phyloP scores from a whole-genome alignment of 2,329 filamentous ascomycete species.

The Pestalotiopsis sp. region DNA sequence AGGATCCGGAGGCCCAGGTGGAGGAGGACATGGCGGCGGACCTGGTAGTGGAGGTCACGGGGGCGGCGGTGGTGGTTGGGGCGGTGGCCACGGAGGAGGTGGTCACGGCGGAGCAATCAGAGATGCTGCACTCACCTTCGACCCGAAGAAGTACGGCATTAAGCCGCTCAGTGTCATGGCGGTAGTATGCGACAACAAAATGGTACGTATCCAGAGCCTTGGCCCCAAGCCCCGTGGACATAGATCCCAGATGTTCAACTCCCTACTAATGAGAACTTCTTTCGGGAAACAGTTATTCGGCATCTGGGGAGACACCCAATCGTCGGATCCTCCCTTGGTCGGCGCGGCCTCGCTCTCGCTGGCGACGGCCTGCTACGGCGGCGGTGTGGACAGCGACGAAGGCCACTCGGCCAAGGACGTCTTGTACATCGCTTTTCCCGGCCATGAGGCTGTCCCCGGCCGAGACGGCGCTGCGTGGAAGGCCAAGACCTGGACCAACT shows the following conservation, averaged over 20 bases:
- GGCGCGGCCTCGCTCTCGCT: not conserved
- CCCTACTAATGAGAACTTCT: not conserved
- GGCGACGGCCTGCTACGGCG: not conserved
- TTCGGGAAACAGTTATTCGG: not conserved
- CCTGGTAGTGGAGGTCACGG: not conserved
- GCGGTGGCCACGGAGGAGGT: not conserved
- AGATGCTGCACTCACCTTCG: slow-evolving; percentile 29
- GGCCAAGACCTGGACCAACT: not conserved
- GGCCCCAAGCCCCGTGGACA: not conserved
- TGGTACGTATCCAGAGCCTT: not conserved
- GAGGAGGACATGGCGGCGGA: not conserved
- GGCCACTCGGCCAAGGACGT: not conserved
- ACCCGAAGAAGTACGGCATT: slow-evolving; percentile 43
- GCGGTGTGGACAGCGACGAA: not conserved
- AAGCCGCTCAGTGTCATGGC: slow-evolving; percentile 55
- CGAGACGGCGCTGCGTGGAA: not conserved
- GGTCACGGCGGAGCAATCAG: not conserved
- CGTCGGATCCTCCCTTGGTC: not conserved
- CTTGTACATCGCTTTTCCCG: not conserved
- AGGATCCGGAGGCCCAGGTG: not conserved
- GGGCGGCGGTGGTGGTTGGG: not conserved
- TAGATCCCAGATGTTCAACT: too few relatives aligned
- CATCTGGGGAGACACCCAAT: not conserved
- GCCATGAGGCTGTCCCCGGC: not conserved
- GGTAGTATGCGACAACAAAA: slow-evolving; percentile 29